phyloP scores from a whole-genome alignment of 768 basidiomycete genomes.

The Macrolepiota albuminosa region DNA sequence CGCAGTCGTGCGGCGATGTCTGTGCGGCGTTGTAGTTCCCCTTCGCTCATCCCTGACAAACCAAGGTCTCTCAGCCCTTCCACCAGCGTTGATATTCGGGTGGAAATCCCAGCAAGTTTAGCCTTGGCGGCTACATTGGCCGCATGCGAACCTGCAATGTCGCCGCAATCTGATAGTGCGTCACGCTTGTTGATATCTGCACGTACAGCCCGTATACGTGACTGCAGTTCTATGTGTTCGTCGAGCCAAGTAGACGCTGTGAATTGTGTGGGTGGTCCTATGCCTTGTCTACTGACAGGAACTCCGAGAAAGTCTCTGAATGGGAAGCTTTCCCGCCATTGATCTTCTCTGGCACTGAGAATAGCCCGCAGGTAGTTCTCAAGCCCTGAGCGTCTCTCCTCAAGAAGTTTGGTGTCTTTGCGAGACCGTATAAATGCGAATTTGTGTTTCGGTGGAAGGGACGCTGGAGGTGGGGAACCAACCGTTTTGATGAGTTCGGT shows the following conservation, averaged over 20 bases:
- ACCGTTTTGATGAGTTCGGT: conserved; percentile 74
- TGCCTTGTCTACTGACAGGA: conserved; percentile 55
- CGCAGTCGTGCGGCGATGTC: conserved; percentile 86
- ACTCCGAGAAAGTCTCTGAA: conserved; percentile 89
- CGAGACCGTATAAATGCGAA: conserved; percentile 61
- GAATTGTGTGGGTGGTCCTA: conserved; percentile 44
- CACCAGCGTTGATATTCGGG: conserved; percentile 68
- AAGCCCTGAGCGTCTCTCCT: conserved; percentile 72
- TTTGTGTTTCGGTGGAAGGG: conserved; percentile 83
- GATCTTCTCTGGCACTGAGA: conserved; percentile 71
- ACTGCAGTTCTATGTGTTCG: conserved; percentile 77
- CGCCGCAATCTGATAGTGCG: conserved; percentile 70
- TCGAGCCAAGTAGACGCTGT: conserved; percentile 84
- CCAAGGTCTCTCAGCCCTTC: conserved; percentile 63
- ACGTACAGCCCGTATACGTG: conserved; percentile 74
- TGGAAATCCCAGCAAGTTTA: conserved; percentile 71
- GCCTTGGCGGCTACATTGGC: conserved; percentile 84
- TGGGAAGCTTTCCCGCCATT: conserved; percentile 74
- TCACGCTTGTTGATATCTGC: conserved; percentile 87
- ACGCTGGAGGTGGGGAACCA: conserved; percentile 71
- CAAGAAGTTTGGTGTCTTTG: conserved; percentile 58
- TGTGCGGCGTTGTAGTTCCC: conserved; percentile 85
- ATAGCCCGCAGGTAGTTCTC: conserved; percentile 87
- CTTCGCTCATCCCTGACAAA: conserved; percentile 74
- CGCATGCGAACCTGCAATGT: conserved; percentile 69